These are phyloP conservation scores for Corynascus novoguineensis DNA, from an alignment of 495 filamentous ascomycete species.

Conservation along the genomic window DNA sequence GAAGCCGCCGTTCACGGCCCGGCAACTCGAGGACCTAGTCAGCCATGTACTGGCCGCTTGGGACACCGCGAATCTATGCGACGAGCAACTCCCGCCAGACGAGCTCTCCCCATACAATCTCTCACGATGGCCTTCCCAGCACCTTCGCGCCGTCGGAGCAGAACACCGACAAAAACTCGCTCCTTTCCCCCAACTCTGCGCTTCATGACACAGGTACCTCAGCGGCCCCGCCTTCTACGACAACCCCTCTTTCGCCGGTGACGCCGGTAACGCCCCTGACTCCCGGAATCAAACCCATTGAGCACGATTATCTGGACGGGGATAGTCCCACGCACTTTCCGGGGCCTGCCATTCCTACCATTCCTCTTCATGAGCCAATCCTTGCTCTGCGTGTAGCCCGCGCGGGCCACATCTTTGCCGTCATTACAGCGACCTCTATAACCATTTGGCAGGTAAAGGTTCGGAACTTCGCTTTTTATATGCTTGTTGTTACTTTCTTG, in stretches of 20 bases:
- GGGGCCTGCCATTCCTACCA: conserved; percentile 3
- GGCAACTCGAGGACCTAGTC: conserved; percentile 24
- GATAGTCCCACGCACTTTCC: conserved; percentile 12
- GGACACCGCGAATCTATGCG: conserved; percentile 83
- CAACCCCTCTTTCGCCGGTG: conserved; percentile 31
- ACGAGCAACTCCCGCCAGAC: conserved; percentile 55
- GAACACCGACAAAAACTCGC: conserved; percentile 21
- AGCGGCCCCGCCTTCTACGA: conserved; percentile 14
- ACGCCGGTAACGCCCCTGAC: conserved; percentile 47
- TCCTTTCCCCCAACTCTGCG: conserved; percentile 23
- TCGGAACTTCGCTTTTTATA: conserved; percentile 17
- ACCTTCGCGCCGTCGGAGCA: conserved; percentile 26
- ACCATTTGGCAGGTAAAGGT: conserved; percentile 95
- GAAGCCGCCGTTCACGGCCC: conserved; percentile 27
- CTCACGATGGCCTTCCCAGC: conserved; percentile 38
- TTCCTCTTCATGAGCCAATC: conserved; percentile 52
- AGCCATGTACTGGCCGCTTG: conserved; percentile 97
- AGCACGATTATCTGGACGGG: conserved; percentile 41
- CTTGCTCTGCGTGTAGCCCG: conserved; percentile 72
- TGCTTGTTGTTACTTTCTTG: not conserved
- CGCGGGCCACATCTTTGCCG: conserved; percentile 80
- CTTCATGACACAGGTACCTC: conserved; percentile 23
- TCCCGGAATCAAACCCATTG: conserved; percentile 49
- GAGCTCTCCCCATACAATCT: conserved; percentile 33
- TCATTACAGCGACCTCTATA: conserved; percentile 74